Base-by-base conservation (phyloP, 805 yeast species). In the Kregervanrija delftensis region DNA sequence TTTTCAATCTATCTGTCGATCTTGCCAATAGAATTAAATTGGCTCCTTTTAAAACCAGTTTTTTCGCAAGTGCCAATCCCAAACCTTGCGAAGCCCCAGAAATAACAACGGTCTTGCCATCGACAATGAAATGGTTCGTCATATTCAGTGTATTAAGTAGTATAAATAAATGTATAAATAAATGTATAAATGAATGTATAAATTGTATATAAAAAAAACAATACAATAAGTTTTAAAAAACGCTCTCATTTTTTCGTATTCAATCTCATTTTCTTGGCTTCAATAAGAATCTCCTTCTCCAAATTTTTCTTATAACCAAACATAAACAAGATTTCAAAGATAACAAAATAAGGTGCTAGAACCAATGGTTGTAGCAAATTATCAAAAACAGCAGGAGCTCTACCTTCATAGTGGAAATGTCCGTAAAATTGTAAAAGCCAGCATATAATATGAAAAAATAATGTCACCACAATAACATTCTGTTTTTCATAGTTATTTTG, bases 21-120 rank as follows among this genome's bases (percentile, higher is more conserved):
- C 99, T 71, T 1, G 97, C 88, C 11, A 90, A 83, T 14, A 93
- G 64, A 1, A 84, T 67, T 1, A 90, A 86, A 43, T 76, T 73
- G 33, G 89, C 84, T 3, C 83, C 81, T 14, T 59, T 53, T 3
- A 42, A n/a, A 17, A 52, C 57, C 2, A 69, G 48, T 44, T 74
- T 70, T 36, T 68, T 66, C 0, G 95, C 96, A 45, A 91, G 63
- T 34, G 83, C 86, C 3, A 80, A 80, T 0, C 99, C 99, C 1
- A 91, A 68, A 0, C 99, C 99, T 58, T 91, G 99, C 0, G 96
- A 88, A 0, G 88, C 98, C 3, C 99, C 99, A 0, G 96, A 77
- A n/a, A 91, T 73, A 13, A 91, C 72, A 3, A 83, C 89, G 1
- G 76, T 59, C 57, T 74, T 76, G 28, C 74, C 74, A 41, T 72